Evolutionary conservation across 2,329 filamentous ascomycete genomes (phyloP).

Genomic region (Penicillium sp.): DNA sequence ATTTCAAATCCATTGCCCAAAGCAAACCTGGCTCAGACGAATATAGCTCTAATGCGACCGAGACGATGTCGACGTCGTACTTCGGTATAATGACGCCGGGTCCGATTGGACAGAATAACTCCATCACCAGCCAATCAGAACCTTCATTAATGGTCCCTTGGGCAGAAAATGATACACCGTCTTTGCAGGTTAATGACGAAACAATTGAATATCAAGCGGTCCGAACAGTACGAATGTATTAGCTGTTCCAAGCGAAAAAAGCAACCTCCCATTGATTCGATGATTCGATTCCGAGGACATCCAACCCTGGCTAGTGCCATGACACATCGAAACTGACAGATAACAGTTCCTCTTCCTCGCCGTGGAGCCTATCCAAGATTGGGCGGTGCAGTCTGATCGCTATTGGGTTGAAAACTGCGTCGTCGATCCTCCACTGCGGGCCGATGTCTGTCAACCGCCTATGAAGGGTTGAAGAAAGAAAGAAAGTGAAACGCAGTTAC

Average conservation of each 20-base stretch:
- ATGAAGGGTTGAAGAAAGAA: not conserved
- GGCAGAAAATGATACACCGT: slow-evolving; percentile 10
- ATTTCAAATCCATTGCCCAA: not conserved
- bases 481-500: slow-evolving; percentile 9
- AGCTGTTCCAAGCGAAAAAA: not conserved
- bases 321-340: slow-evolving; percentile 17
- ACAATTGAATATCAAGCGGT: slow-evolving; percentile 2
- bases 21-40: not conserved
- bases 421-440: slow-evolving; percentile 9
- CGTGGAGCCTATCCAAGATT: not conserved
- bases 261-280: not conserved
- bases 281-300: not conserved
- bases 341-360: slow-evolving; percentile 8
- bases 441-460: slow-evolving; percentile 1
- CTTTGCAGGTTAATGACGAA: slow-evolving; percentile 5
- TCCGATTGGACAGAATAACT: not conserved
- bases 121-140: not conserved
- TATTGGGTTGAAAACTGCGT: not conserved
- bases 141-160: not conserved
- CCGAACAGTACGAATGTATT: slow-evolving; percentile 11
- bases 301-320: not conserved
- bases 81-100: not conserved
- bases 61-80: not conserved
- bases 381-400: not conserved
- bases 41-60: not conserved